A percentile compares a stretch with the other conserved stretches of the same genome.
Evolutionary conservation across 1,139 yeast species (phyloP).

Genomic region (Sugiyamaella neomexicana): DNA sequence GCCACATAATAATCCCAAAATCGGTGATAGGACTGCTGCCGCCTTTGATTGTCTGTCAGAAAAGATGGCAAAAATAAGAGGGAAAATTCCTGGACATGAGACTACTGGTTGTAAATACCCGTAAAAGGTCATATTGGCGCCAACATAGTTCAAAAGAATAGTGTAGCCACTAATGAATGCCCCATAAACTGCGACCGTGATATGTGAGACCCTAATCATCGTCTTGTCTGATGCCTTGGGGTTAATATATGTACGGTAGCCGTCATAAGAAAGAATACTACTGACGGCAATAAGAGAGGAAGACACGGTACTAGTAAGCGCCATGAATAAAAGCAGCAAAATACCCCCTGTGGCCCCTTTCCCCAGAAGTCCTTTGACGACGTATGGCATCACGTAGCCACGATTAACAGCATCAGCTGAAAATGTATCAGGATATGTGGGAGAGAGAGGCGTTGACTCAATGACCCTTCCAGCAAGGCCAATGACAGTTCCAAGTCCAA

Average conservation of each 20-base stretch:
- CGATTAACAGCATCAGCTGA: slow-evolving; percentile 65
- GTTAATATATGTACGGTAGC: slow-evolving; percentile 72
- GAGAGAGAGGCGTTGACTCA: slow-evolving; percentile 51
- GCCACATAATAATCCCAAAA: slow-evolving; percentile 48
- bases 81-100: slow-evolving; percentile 79
- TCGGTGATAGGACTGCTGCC: slow-evolving; percentile 47
- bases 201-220: slow-evolving; percentile 65
- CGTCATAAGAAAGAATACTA: slow-evolving; percentile 75
- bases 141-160: slow-evolving; percentile 77
- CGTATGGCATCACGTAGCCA: slow-evolving; percentile 79
- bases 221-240: slow-evolving; percentile 72
- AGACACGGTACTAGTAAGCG: slow-evolving; percentile 55
- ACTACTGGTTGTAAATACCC: slow-evolving; percentile 87
- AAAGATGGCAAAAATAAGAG: slow-evolving; percentile 66
- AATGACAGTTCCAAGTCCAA: slow-evolving; percentile 73
- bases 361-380: slow-evolving; percentile 78
- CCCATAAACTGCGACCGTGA: slow-evolving; percentile 61
- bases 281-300: slow-evolving; percentile 85
- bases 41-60: slow-evolving; percentile 60
- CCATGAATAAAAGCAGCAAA: slow-evolving; percentile 75
- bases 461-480: slow-evolving; percentile 76
- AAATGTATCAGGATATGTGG: slow-evolving; percentile 62
- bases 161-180: slow-evolving; percentile 76
- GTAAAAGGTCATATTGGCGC: slow-evolving; percentile 59
- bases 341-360: slow-evolving; percentile 82